Evolutionary conservation across 345 rosid species (phyloP), one percentile per base, ranked within the genome.

Genomic region (Citrus glauca): DNA sequence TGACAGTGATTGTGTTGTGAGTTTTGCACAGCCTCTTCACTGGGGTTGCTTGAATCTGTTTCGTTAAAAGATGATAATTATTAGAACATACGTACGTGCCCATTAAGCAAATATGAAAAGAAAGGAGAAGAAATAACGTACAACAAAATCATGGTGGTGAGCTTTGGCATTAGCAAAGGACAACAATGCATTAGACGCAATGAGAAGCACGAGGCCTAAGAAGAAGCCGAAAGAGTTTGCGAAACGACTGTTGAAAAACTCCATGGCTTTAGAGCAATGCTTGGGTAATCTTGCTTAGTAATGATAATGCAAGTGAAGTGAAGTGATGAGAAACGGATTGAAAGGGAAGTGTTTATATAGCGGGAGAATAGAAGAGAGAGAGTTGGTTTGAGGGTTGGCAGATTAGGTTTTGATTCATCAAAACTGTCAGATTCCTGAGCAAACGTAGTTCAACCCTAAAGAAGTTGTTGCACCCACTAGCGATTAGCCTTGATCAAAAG

Each of bases 1-100:
- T 95, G 0, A 95, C 98, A 17, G 99, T 95, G 78, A 95, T 92
- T 28, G 80, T 56, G 33, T 85, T 86, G 77, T 89, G 96, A 53
- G 95, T 93, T 30, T 80, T 91, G 89, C 99, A 95, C 85, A 95
- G 92, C 92, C 98, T 95, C 91, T 92, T 91, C 89, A 95, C 97
- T 80, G 84, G 83, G 33, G 98, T 88, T 78, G 86, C 92, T 87
- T 93, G 98, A 68, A 95, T 75, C 97, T 95, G 79, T 72, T 79
- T 19, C 1, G 66, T 24, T 53, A 8, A 14, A 33, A 64, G 4
- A 33, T 0, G 24, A 1, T 33, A 33, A 65, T 53, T 53, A 17
- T 53, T 53, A 53, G 57, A 53, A 4, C 7, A 13, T 3, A 13
- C 16, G n/a, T 32, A 17, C n/a, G 6, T 6, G 1, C 24, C 4